Conservation (phyloP, 2,329 filamentous ascomycete species). For the Penicillium sp. region DNA sequence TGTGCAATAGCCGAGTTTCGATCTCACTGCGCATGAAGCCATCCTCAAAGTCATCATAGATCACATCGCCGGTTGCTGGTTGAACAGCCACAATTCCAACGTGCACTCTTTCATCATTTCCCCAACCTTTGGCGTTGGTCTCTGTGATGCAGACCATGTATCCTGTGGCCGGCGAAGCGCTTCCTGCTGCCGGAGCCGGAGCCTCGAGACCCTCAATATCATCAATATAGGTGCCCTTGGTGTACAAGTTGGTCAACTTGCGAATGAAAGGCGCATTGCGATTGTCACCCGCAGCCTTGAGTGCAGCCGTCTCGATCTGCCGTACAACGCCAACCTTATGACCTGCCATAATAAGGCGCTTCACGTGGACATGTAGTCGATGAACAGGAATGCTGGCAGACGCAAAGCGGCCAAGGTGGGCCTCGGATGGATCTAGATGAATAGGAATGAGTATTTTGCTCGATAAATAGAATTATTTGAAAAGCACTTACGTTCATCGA, state of each 20-base stretch:
- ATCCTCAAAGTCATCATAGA: conserved; percentile 93
- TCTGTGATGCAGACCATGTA: conserved; percentile 92
- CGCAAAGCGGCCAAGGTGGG: conserved; percentile 84
- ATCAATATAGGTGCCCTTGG: conserved; percentile 95
- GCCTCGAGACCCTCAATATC: conserved; percentile 74
- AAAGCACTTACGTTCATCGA: conserved; percentile 67
- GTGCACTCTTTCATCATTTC: conserved; percentile 87
- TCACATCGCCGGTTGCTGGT: conserved; percentile 88
- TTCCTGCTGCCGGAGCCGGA: conserved; percentile 51
- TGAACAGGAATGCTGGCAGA: conserved; percentile 94
- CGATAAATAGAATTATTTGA: too few species aligned
- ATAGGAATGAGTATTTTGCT: conserved; percentile 13
- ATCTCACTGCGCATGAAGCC: conserved; percentile 96
- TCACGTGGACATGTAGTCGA: conserved; percentile 85
- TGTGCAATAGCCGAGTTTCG: conserved; percentile 89
- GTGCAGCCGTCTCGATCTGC: conserved; percentile 87
- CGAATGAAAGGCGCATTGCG: conserved; percentile 85
- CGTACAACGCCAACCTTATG: conserved; percentile 94
- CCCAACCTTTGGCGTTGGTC: conserved; percentile 67
- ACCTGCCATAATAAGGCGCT: conserved; percentile 82
- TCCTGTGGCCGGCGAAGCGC: conserved; percentile 59
- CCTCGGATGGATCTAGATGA: conserved; percentile 68
- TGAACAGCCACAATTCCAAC: conserved; percentile 92
- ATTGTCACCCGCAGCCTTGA: conserved; percentile 94
- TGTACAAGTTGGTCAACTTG: conserved; percentile 93